Base-by-base conservation (phyloP, 2,329 filamentous ascomycete genomes). In the Botrytis porri region DNA sequence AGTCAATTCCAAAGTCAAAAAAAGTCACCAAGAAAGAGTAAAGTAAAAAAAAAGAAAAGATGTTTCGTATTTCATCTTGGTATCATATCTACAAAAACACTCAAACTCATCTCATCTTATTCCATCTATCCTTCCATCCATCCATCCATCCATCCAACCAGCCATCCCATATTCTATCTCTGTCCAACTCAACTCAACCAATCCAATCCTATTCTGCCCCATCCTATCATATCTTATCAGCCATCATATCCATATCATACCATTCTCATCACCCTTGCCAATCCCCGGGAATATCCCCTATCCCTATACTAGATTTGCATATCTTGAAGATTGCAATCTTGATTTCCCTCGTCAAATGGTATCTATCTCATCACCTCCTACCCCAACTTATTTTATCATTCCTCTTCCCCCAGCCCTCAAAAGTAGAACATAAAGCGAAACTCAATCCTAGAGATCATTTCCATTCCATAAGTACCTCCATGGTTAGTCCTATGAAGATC, bases 31-130 rank as follows among this genome's bases (percentile, higher is more conserved):
- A n/a, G 25, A 12, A 48, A 25, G 9, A n/a, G 25, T 6, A n/a
- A 51, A 51, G n/a, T 51, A 25, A 25, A n/a, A 62, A 62, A 48
- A 48, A n/a, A 63, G 51, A 32, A 70, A 70, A 63, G 57, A 48
- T 63, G 43, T 63, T 32, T 63, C n/a, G 18, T 65, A 57, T 66
- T 71, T 57, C 45, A 65, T 71, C 60, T 71, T 71, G 69, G 69
- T 71, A 71, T 71, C 69, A 71, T 71, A 71, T 71, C 43, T 66
- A 71, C 69, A 71, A 65, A 64, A 63, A 32, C 9, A 43, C 69
- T 39, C 69, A 16, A 22, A 61, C 32, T 37, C 45, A 65, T 65
- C 45, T 51, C 63, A 65, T 22, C n/a, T 59, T 37, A 25, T 41
- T 16, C 4, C 12, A 29, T 41, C 20, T n/a, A n/a, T 14, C 29